Evolutionary conservation across 345 rosid genomes (phyloP).

Genomic region (Moringa oleifera): DNA sequence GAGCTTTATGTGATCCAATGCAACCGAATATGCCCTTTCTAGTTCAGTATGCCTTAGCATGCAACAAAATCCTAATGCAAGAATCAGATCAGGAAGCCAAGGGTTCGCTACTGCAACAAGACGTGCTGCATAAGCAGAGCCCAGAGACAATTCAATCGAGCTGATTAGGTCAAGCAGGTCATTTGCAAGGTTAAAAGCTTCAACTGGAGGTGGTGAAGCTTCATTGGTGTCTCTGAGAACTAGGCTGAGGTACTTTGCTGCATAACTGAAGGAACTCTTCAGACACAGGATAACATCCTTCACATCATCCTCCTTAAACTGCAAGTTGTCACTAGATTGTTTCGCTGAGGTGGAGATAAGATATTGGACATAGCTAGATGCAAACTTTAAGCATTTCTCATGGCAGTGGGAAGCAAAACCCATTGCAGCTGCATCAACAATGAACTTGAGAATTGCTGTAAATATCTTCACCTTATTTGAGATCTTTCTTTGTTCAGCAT

Average conservation of each 20-base stretch:
- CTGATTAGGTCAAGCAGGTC: slow-evolving; percentile 50
- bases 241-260: slow-evolving; percentile 62
- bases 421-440: slow-evolving; percentile 54
- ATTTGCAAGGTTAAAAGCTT: slow-evolving; percentile 56
- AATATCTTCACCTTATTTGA: slow-evolving; percentile 51
- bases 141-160: slow-evolving; percentile 39
- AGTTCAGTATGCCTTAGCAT: slow-evolving; percentile 29
- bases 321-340: slow-evolving; percentile 31
- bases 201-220: slow-evolving; percentile 40
- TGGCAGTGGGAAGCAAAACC: slow-evolving; percentile 38
- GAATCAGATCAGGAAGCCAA: slow-evolving; percentile 89
- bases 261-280: slow-evolving; percentile 74
- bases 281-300: slow-evolving; percentile 47
- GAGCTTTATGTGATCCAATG: slow-evolving; percentile 36
- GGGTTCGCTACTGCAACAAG: slow-evolving; percentile 51
- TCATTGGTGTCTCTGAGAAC: slow-evolving; percentile 39
- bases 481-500: slow-evolving; percentile 26
- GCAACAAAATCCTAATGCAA: slow-evolving; percentile 59
- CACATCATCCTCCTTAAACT: slow-evolving; percentile 42
- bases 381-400: slow-evolving; percentile 45
- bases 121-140: slow-evolving; percentile 47
- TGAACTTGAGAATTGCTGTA: slow-evolving; percentile 62
- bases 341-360: slow-evolving; percentile 32
- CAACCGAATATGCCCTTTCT: slow-evolving; percentile 27
- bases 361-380: slow-evolving; percentile 46